Evolutionary conservation across 2,329 filamentous ascomycete genomes (phyloP), one percentile per base, ranked within the genome.

Genomic region (Diaporthe ilicicola): DNA sequence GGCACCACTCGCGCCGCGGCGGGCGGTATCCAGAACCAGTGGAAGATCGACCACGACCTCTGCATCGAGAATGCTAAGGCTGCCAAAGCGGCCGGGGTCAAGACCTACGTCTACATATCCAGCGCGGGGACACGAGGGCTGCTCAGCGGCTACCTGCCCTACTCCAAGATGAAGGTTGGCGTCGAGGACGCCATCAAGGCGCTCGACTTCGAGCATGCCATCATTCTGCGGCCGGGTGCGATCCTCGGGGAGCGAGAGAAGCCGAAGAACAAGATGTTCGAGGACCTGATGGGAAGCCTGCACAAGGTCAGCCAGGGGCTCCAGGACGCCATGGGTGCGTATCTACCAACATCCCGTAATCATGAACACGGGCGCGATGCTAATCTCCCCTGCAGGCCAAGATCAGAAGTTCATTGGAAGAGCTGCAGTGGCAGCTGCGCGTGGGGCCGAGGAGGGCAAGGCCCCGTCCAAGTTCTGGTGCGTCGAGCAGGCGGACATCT

Each of bases 41-140:
- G 94, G 83, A 93, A 93, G 78, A 93, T 98, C 74, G 95, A 98
- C 83, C 89, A 94, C 78, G 94, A 96, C 78, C 85, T 97, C 54
- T 97, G 97, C 81, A 81, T 97, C 61, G 91, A 92, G 74, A 86
- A 97, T 29, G 94, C 93, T 4, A 87, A 88, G 72, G 90, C 92
- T 0, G 94, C 95, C 53, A 93, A 92, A 78, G 87, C 87, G 4
- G 89, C 91, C 0, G 94, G 94, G 44, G 88, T 89, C 13, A 89
- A 89, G 74, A 92, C 91, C 2, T 97, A 92, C 77, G 91, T 98
- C 27, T 90, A 97, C 74, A 87, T 97, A 69, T 94, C 92, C 0
- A 86, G 87, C 27, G 83, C 76, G 1, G 87, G 87, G 69, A 87
- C 83, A 1, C 81, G 84, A 24, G 78, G 83, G 17, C 32, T 86